Conservation (phyloP, 148 eudicot genomes). For the Vaccinium corymbosum region DNA sequence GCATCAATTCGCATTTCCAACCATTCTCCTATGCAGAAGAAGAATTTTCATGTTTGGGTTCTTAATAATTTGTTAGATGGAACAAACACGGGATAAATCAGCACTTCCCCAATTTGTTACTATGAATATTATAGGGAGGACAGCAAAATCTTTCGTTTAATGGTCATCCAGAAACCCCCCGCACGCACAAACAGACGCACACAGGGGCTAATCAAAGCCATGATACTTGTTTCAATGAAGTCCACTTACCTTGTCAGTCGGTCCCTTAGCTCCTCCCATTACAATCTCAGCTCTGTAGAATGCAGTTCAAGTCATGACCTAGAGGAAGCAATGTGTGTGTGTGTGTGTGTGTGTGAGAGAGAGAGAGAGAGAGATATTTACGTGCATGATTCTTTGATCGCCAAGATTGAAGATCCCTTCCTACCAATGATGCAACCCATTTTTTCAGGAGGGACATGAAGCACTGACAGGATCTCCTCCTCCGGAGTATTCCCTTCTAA, state of each 20-base stretch:
- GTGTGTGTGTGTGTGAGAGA: not conserved
- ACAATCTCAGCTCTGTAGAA: constrained; percentile 79
- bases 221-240: not conserved
- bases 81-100: not conserved
- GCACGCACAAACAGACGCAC: not conserved
- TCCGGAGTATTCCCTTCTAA: constrained; percentile 49
- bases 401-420: constrained; percentile 31
- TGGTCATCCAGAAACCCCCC: not conserved
- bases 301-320: constrained; percentile 16
- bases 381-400: constrained; percentile 30
- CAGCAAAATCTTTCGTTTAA: not conserved
- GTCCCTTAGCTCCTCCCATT: constrained; percentile 87
- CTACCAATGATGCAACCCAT: constrained; percentile 33
- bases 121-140: not conserved
- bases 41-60: not conserved
- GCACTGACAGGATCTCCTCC: constrained; percentile 68
- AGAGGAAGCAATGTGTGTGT: not conserved
- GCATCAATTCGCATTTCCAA: not conserved
- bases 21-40: not conserved
- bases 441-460: constrained; percentile 71
- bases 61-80: not conserved
- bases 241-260: constrained; percentile 78
- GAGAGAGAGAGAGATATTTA: constrained; percentile 18
- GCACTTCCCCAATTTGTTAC: not conserved
- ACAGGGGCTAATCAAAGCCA: not conserved